These are phyloP conservation scores for Fusarium sp. DNA, from an alignment of 2,329 filamentous ascomycete species.

Conservation along the genomic window DNA sequence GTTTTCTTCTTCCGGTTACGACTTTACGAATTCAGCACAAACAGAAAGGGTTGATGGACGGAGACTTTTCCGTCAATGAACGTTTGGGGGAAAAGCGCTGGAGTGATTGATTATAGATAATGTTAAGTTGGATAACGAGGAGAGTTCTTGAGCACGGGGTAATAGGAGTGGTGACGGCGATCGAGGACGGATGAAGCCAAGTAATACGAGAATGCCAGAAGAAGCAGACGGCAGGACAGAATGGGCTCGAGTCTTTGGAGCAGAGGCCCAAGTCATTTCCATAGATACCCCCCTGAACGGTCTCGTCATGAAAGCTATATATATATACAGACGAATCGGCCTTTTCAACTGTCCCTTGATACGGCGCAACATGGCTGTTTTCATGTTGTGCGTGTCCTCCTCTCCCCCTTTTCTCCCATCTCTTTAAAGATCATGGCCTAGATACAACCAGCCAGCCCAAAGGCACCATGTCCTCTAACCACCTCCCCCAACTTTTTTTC, in stretches of 20 bases:
- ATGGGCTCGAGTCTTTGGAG: slow-evolving; percentile 13
- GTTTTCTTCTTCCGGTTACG: slow-evolving; percentile 11
- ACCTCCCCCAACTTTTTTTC: slow-evolving; percentile 11
- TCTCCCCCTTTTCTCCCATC: not conserved
- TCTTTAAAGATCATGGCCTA: slow-evolving; percentile 4
- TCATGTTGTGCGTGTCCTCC: slow-evolving; percentile 20
- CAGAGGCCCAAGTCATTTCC: slow-evolving; percentile 16
- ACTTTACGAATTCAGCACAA: slow-evolving; percentile 23
- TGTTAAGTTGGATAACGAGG: not conserved
- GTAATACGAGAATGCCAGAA: not conserved
- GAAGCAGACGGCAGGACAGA: not conserved
- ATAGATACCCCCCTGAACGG: slow-evolving; percentile 25
- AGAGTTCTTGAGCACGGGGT: not conserved
- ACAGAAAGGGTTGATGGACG: not conserved
- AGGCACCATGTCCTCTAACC: not conserved
- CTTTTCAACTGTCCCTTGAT: slow-evolving; percentile 10
- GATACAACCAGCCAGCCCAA: slow-evolving; percentile 1
- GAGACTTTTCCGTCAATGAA: not conserved
- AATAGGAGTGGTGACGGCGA: not conserved
- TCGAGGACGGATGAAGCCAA: not conserved
- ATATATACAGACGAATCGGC: slow-evolving; percentile 24
- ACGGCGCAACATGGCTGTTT: slow-evolving; percentile 28
- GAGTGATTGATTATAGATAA: not conserved
- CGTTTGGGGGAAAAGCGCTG: not conserved
- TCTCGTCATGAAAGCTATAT: slow-evolving; percentile 18